A percentile compares a stretch with the other conserved stretches of the same genome.
These are phyloP conservation scores for Paracoccidioides lutzii DNA, from an alignment of 2,329 filamentous ascomycete genomes.

Conservation along the genomic window DNA sequence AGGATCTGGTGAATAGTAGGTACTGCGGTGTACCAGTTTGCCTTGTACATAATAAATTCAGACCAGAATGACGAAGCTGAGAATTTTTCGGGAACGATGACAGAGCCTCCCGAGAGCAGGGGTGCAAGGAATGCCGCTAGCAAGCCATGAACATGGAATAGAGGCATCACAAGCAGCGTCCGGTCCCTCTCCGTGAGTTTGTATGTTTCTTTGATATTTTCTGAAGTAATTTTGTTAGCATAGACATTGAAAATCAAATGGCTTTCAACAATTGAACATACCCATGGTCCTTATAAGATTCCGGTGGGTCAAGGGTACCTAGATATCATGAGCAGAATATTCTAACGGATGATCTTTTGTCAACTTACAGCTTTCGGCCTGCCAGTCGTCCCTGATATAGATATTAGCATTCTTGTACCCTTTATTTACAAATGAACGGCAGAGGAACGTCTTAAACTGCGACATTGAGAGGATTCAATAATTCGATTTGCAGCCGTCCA, in stretches of 20 bases:
- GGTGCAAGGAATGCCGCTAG: slow-evolving; percentile 71
- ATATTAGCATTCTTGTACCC: background rate
- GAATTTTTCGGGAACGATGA: slow-evolving; percentile 66
- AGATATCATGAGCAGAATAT: slow-evolving; percentile 6
- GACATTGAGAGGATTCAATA: background rate
- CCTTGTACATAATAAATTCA: slow-evolving; percentile 59
- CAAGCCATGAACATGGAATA: slow-evolving; percentile 85
- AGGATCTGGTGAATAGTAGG: slow-evolving; percentile 86
- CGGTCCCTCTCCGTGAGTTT: slow-evolving; percentile 56
- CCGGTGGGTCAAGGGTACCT: slow-evolving; percentile 65
- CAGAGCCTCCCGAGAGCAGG: slow-evolving; percentile 61
- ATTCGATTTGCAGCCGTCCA: background rate
- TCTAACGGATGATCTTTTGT: background rate
- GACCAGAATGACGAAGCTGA: slow-evolving; percentile 72
- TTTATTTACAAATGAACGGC: background rate
- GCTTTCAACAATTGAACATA: slow-evolving; percentile 24
- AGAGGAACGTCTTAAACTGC: background rate
- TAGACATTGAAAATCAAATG: slow-evolving; percentile 1
- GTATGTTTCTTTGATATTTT: slow-evolving; percentile 70
- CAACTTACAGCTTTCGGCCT: slow-evolving; percentile 62
- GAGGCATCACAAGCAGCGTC: slow-evolving; percentile 78
- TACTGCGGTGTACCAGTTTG: slow-evolving; percentile 90
- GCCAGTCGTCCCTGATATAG: slow-evolving; percentile 56
- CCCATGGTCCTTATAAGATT: slow-evolving; percentile 73
- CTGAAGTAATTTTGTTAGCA: slow-evolving; percentile 23